Evolutionary conservation across 116 monocot species (phyloP).

Genomic region (Cymodocea nodosa): DNA sequence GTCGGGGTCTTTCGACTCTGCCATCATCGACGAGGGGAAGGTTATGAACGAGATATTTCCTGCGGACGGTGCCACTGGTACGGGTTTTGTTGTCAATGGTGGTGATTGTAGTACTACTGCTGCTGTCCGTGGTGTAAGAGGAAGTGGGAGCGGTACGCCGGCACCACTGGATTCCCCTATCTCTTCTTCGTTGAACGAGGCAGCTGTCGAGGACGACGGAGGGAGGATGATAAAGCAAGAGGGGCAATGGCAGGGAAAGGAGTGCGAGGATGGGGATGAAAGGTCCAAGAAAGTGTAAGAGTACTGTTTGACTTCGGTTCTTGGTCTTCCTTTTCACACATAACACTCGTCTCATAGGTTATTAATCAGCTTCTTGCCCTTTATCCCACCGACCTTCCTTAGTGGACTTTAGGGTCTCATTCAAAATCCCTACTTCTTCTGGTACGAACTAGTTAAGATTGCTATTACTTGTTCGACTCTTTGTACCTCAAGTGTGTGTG

Average conservation of each 20-base stretch:
- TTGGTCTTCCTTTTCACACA: not conserved
- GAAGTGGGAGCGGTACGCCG: slow-evolving; percentile 4
- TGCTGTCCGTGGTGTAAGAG: not conserved
- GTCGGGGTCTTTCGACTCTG: too few species aligned
- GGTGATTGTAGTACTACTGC: not conserved
- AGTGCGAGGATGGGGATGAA: not conserved
- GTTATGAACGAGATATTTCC: not conserved
- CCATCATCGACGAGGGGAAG: not conserved
- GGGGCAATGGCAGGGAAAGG: not conserved
- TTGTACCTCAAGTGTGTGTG: too few species aligned
- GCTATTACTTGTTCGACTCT: too few species aligned
- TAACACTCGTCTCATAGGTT: not conserved
- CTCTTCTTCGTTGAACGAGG: slow-evolving; percentile 7
- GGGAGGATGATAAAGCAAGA: not conserved
- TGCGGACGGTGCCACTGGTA: not conserved
- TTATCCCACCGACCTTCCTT: too few species aligned
- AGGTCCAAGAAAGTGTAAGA: slow-evolving; percentile 9
- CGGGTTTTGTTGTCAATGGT: not conserved
- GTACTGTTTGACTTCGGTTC: not conserved
- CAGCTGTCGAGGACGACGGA: not conserved
- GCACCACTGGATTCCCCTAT: not conserved
- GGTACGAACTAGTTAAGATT: too few species aligned
- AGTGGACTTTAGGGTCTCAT: too few species aligned
- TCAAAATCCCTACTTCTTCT: too few species aligned
- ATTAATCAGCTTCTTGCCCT: too few species aligned